Evolutionary conservation across 108 stramenopile species (phyloP).

Genomic region (Cyclotella atomus): DNA sequence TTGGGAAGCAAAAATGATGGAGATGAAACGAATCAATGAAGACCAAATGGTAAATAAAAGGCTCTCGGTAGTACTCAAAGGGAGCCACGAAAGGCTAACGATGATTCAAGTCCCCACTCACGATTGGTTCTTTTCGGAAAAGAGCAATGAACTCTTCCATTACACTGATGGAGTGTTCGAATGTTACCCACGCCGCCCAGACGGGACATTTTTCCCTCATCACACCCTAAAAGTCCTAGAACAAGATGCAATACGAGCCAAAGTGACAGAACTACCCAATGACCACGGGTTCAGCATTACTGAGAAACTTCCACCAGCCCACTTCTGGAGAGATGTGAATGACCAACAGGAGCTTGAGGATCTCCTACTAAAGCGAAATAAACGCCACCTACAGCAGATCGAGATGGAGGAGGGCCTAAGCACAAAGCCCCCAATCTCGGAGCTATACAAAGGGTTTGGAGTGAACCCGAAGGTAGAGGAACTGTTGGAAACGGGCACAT

Average conservation of each 20-base stretch:
- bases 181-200: background rate
- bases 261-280: background rate
- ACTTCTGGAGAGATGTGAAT: background rate
- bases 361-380: background rate
- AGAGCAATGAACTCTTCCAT: background rate
- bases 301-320: background rate
- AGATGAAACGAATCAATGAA: background rate
- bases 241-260: background rate
- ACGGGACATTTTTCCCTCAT: background rate
- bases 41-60: background rate
- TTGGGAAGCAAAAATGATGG: background rate
- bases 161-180: background rate
- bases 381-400: background rate
- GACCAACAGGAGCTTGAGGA: background rate
- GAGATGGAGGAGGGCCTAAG: background rate
- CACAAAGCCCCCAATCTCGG: background rate
- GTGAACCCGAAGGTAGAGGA: background rate
- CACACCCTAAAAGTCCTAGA: background rate
- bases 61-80: background rate
- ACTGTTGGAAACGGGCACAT: background rate
- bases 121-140: slow-evolving; percentile 12
- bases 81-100: background rate
- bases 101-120: background rate
- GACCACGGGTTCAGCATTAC: background rate
- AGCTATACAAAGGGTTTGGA: background rate